Conservation (phyloP, 495 filamentous ascomycete genomes). For the Pseudomonodictys pantanalensis region DNA sequence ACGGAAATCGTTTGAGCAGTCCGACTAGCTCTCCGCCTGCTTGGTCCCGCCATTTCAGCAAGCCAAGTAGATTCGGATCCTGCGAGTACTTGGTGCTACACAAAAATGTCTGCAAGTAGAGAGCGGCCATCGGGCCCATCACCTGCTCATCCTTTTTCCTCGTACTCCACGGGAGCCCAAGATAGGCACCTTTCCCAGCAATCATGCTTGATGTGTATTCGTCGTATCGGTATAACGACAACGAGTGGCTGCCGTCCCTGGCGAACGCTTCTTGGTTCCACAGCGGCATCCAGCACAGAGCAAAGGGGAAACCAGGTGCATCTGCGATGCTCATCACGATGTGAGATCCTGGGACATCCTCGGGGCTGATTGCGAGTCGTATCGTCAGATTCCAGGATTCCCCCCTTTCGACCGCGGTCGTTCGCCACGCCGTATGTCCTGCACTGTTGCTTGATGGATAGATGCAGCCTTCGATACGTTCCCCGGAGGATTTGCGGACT, state of each 20-base stretch:
- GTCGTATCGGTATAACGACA: slow-evolving; percentile 85
- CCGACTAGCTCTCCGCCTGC: slow-evolving; percentile 64
- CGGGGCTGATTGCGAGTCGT: slow-evolving; percentile 71
- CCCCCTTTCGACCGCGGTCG: slow-evolving; percentile 72
- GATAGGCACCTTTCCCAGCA: slow-evolving; percentile 70
- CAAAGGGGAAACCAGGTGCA: slow-evolving; percentile 80
- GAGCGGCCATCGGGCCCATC: slow-evolving; percentile 68
- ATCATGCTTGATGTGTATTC: slow-evolving; percentile 64
- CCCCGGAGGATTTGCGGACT: slow-evolving; percentile 72
- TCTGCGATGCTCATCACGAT: slow-evolving; percentile 86
- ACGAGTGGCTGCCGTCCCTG: slow-evolving; percentile 75
- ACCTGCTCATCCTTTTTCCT: slow-evolving; percentile 68
- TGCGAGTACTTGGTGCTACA: slow-evolving; percentile 96
- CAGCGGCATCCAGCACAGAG: slow-evolving; percentile 86
- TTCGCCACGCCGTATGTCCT: slow-evolving; percentile 79
- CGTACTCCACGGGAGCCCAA: slow-evolving; percentile 75
- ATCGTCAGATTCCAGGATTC: slow-evolving; percentile 85
- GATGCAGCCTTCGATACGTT: slow-evolving; percentile 81
- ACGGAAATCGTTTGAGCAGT: slow-evolving; percentile 77
- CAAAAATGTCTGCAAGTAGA: slow-evolving; percentile 81
- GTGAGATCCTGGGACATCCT: slow-evolving; percentile 80
- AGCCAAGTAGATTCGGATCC: slow-evolving; percentile 78
- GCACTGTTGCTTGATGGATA: slow-evolving; percentile 77
- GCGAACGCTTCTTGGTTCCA: slow-evolving; percentile 93
- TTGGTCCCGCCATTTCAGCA: slow-evolving; percentile 82